Evolutionary conservation across 768 basidiomycete species (phyloP).

Genomic region (Mycena amicta): DNA sequence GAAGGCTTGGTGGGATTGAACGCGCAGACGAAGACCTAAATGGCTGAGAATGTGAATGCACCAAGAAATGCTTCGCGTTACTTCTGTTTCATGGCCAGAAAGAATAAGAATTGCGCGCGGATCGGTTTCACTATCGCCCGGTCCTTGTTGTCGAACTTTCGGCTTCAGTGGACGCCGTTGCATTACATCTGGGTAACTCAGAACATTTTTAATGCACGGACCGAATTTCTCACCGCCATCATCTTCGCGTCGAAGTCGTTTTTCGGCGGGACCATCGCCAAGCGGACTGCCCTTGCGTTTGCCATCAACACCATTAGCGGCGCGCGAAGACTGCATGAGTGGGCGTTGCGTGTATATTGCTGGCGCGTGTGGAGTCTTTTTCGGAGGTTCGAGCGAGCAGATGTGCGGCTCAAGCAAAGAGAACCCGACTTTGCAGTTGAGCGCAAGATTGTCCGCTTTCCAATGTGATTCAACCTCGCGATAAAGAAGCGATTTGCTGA

Average conservation of each 20-base stretch:
- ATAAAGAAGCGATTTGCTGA: slow-evolving; percentile 80
- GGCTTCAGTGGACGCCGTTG: slow-evolving; percentile 28
- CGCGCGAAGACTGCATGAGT: slow-evolving; percentile 9
- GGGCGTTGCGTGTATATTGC: slow-evolving; percentile 10
- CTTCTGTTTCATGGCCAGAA: slow-evolving; percentile 65
- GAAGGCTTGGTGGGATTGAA: slow-evolving; percentile 70
- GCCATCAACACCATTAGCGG: slow-evolving; percentile 1
- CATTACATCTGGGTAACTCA: background rate
- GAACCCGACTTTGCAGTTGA: slow-evolving; percentile 71
- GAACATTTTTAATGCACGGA: background rate
- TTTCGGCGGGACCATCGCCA: slow-evolving; percentile 59
- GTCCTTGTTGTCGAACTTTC: slow-evolving; percentile 41
- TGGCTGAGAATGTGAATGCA: slow-evolving; percentile 1
- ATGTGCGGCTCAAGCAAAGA: slow-evolving; percentile 75
- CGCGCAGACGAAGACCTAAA: slow-evolving; percentile 77
- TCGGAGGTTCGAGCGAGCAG: slow-evolving; percentile 57
- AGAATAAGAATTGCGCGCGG: slow-evolving; percentile 48
- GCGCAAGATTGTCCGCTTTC: slow-evolving; percentile 60
- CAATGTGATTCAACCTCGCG: slow-evolving; percentile 85
- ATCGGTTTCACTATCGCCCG: slow-evolving; percentile 46
- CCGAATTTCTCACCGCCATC: slow-evolving; percentile 33
- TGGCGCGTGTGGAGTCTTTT: slow-evolving; percentile 22
- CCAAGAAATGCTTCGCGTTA: slow-evolving; percentile 24
- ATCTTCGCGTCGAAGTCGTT: slow-evolving; percentile 57
- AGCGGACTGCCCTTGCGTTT: slow-evolving; percentile 58